Base-by-base conservation (phyloP, 2,329 filamentous ascomycete species). In the Byssoonygena ceratinophila region DNA sequence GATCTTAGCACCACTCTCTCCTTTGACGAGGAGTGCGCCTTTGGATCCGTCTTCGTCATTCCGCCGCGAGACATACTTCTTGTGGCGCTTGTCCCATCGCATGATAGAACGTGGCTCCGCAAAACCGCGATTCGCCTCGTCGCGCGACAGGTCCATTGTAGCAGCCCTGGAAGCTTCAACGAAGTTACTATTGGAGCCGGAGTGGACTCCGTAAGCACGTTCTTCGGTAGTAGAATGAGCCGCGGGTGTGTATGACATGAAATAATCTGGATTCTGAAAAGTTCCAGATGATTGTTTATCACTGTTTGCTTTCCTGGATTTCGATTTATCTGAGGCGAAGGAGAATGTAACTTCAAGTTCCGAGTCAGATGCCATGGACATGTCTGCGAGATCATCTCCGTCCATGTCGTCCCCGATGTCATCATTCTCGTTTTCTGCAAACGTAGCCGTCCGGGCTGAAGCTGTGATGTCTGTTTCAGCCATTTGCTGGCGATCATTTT, bases 51-150 rank as follows among this genome's bases (percentile, higher is more conserved):
- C 94, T 61, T 94, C 87, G 71, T 98, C 92, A 75, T 98, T 97
- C 61, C 82, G 82, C 32, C 87, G 81, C 11, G 87, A 77, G 32
- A 98, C 91, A 72, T 97, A 98, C 71, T 96, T 97, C 72, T 87
- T 94, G 63, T 82, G 81, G 70, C 95, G 94, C 74, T 94, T 91
- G 74, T 98, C 92, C 92, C 92, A 98, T 59, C 92, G 84, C 82
- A 95, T 84, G 44, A 80, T 76, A 59, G 82, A 84, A 44, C 83
- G 79, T 2, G 88, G 81, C 61, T 87, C 82, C 56, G 82, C 89
- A 66, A 96, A 94, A 1, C 80, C 78, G 64, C 87, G 86, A 9
- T 60, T 51, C 60, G 81, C 80, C 60, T 97, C 92, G 69, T 98
- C 92, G 64, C 89, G 89, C 55, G 80, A 84, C 11, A 98, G 81